Conservation (phyloP, 768 basidiomycete genomes). For the Guyanaporus albipodus region DNA sequence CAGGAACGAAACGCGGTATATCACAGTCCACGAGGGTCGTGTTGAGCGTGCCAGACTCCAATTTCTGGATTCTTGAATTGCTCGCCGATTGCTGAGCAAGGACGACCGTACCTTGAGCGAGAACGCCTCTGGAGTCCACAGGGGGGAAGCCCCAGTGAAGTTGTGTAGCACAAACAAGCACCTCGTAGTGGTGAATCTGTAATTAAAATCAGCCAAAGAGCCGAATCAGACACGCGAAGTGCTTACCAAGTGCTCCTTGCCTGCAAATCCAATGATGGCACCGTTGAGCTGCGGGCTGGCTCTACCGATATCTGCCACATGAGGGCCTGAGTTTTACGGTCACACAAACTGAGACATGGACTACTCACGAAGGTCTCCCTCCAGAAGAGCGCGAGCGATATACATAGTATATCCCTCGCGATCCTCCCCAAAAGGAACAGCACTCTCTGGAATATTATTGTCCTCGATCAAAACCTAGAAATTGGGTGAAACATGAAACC, state of each 20-base stretch:
- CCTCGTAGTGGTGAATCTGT: constrained; percentile 32
- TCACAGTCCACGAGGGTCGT: constrained; percentile 25
- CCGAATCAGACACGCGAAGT: neutral
- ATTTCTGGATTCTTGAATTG: neutral
- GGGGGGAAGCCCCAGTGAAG: constrained; percentile 31
- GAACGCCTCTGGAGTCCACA: constrained; percentile 5
- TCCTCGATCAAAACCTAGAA: constrained; percentile 28
- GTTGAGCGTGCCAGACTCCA: constrained; percentile 21
- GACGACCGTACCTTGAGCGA: constrained; percentile 29
- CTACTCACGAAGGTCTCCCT: constrained; percentile 29
- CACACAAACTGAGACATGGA: neutral
- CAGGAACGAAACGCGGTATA: constrained; percentile 26
- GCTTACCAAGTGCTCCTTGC: constrained; percentile 32
- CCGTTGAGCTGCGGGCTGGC: constrained; percentile 30
- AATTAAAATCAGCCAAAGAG: neutral
- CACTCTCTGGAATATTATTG: constrained; percentile 30
- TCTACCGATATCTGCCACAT: constrained; percentile 32
- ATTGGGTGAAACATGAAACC: neutral
- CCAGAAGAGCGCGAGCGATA: constrained; percentile 31
- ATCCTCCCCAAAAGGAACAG: constrained; percentile 32
- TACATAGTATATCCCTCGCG: constrained; percentile 26
- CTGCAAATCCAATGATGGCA: constrained; percentile 31
- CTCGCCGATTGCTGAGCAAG: constrained; percentile 22
- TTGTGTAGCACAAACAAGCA: constrained; percentile 35
- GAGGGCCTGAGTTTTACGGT: neutral